Conservation (phyloP, 805 yeast species). For the Saturnispora silvae region DNA sequence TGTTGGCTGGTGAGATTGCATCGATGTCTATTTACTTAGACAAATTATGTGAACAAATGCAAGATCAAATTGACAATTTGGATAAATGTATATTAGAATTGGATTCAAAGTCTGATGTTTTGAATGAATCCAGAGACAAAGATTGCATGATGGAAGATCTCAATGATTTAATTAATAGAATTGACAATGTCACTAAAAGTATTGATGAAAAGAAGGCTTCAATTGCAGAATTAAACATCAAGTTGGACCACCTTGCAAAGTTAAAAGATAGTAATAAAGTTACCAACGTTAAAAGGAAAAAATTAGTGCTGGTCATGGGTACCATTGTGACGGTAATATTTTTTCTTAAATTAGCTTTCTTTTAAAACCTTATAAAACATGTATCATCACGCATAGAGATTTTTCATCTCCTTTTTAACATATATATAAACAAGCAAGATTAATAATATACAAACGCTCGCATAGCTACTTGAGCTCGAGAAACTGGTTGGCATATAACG, state of each 20-base stretch:
- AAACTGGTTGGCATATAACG: slow-evolving; percentile 3
- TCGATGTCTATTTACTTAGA: slow-evolving; percentile 20
- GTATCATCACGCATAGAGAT: not conserved
- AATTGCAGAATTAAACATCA: slow-evolving; percentile 16
- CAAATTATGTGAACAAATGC: slow-evolving; percentile 21
- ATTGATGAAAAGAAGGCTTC: slow-evolving; percentile 17
- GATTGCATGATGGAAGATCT: slow-evolving; percentile 19
- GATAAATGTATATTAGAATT: slow-evolving; percentile 22
- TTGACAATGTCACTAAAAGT: slow-evolving; percentile 17
- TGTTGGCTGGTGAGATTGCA: slow-evolving; percentile 22
- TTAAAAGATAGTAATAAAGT: slow-evolving; percentile 13
- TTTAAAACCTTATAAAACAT: not conserved
- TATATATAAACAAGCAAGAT: not conserved
- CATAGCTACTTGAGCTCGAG: slow-evolving; percentile 5
- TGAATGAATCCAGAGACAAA: slow-evolving; percentile 19
- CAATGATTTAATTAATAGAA: slow-evolving; percentile 20
- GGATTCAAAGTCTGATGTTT: slow-evolving; percentile 10
- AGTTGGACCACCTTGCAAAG: slow-evolving; percentile 14
- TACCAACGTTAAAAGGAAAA: slow-evolving; percentile 7
- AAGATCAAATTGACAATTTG: slow-evolving; percentile 19
- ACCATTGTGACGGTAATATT: not conserved
- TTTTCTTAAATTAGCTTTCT: slow-evolving; percentile 1
- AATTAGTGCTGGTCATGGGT: slow-evolving; percentile 3
- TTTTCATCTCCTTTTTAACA: not conserved
- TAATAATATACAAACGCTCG: not conserved